Conservation (phyloP, 495 filamentous ascomycete genomes). For the Haplographium delicatum region DNA sequence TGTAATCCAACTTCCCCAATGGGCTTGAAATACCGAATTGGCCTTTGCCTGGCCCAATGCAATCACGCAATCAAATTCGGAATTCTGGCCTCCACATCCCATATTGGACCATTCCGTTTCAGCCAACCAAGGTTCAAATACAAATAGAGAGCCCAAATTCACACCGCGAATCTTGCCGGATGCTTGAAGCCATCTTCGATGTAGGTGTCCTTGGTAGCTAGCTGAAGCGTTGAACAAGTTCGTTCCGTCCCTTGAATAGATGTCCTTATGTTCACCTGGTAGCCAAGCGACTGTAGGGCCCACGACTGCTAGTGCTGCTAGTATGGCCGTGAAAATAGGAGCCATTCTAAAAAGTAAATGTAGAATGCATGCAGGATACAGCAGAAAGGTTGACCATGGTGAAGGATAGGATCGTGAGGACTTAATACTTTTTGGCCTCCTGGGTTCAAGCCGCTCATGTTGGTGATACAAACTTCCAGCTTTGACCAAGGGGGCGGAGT, state of each 20-base stretch:
- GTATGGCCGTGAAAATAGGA: too few species aligned
- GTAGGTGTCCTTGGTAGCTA: not conserved
- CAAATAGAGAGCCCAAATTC: constrained; percentile 54
- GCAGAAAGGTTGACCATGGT: too few species aligned
- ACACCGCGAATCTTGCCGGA: constrained; percentile 53
- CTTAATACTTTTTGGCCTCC: too few species aligned
- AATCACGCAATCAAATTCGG: constrained; percentile 55
- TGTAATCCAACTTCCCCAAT: constrained; percentile 57
- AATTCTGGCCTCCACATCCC: constrained; percentile 45
- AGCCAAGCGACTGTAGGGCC: constrained; percentile 34
- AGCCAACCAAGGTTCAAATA: constrained; percentile 58
- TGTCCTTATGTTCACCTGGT: constrained; percentile 29
- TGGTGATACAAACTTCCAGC: too few species aligned
- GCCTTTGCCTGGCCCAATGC: constrained; percentile 48
- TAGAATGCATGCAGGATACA: too few species aligned
- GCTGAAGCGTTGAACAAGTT: constrained; percentile 27
- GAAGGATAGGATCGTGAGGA: too few species aligned
- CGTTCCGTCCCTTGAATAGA: constrained; percentile 23
- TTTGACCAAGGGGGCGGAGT: too few species aligned
- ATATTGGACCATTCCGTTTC: constrained; percentile 43
- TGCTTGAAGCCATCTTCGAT: constrained; percentile 30
- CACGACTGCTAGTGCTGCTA: too few species aligned
- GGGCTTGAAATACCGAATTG: constrained; percentile 47
- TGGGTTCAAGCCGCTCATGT: too few species aligned
- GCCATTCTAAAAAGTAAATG: too few species aligned